Conservation (phyloP, 2,329 filamentous ascomycete genomes). For the Aureobasidium zeae region DNA sequence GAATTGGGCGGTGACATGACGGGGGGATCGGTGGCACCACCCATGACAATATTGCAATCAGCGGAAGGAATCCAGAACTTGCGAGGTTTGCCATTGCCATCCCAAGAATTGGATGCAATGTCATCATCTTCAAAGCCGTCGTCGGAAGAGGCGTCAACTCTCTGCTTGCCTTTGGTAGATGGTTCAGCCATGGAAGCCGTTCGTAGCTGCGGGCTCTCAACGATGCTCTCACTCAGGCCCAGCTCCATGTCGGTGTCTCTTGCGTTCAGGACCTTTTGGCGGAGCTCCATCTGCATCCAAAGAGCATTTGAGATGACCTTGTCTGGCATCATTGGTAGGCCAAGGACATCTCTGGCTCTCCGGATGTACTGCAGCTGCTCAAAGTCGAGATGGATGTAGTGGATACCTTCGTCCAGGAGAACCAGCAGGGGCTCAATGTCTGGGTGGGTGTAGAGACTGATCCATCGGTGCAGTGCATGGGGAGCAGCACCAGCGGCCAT, state of each 20-base stretch:
- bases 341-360: conserved; percentile 42
- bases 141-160: conserved; percentile 19
- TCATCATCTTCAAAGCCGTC: conserved; percentile 27
- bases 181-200: neutral
- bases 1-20: conserved; percentile 36
- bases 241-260: conserved; percentile 44
- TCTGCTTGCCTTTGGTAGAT: conserved; percentile 39
- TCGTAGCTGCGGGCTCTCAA: neutral
- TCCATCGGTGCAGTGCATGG: conserved; percentile 40
- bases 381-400: conserved; percentile 51
- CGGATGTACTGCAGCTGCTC: conserved; percentile 49
- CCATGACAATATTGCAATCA: conserved; percentile 49
- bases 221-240: conserved; percentile 38
- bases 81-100: conserved; percentile 44
- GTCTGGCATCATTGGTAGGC: conserved; percentile 46
- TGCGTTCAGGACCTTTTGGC: conserved; percentile 47
- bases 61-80: conserved; percentile 50
- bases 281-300: conserved; percentile 49
- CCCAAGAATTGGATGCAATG: conserved; percentile 43
- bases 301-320: conserved; percentile 47
- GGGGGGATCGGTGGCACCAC: conserved; percentile 44
- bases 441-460: conserved; percentile 43
- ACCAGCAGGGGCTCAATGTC: conserved; percentile 49
- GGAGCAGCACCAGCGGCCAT: conserved; percentile 31
- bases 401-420: conserved; percentile 49